Percentiles rank a stretch among this genome's conserved stretches.
Conservation (phyloP, 306 rosid genomes). For the Malus asiatica region DNA sequence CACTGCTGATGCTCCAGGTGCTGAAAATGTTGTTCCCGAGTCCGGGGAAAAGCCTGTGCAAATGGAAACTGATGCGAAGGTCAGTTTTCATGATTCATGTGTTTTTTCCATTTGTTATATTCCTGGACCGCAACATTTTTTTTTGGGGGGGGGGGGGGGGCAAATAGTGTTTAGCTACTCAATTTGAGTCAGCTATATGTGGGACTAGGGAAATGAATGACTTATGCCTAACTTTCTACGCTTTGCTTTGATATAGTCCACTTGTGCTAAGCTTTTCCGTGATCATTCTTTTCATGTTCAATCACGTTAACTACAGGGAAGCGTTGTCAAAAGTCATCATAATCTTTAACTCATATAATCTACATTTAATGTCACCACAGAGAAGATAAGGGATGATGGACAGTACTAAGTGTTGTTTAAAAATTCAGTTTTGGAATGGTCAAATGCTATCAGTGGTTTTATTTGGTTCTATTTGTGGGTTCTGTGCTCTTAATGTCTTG, state of each 20-base stretch:
- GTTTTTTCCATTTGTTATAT: neutral
- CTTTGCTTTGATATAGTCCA: neutral
- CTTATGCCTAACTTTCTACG: neutral
- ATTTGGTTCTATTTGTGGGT: neutral
- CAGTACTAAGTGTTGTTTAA: neutral
- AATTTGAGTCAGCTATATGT: neutral
- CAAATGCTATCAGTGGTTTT: neutral
- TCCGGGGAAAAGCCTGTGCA: slow-evolving; percentile 67
- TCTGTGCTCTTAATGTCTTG: neutral
- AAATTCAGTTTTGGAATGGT: neutral
- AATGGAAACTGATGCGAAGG: slow-evolving; percentile 86
- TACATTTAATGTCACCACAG: too few species aligned
- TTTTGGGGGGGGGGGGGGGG: too few species aligned
- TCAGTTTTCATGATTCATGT: slow-evolving; percentile 1
- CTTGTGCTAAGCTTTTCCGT: neutral
- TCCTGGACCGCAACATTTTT: too few species aligned
- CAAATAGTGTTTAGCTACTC: neutral
- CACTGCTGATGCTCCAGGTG: slow-evolving; percentile 41
- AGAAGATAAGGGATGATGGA: neutral
- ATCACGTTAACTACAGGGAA: neutral
- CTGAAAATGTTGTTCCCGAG: slow-evolving; percentile 57
- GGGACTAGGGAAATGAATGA: neutral
- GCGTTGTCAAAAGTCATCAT: neutral
- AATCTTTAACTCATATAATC: too few species aligned
- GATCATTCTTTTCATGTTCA: neutral